phyloP scores from a whole-genome alignment of 1,139 yeast genomes.

The Saccharomyces hybrid region DNA sequence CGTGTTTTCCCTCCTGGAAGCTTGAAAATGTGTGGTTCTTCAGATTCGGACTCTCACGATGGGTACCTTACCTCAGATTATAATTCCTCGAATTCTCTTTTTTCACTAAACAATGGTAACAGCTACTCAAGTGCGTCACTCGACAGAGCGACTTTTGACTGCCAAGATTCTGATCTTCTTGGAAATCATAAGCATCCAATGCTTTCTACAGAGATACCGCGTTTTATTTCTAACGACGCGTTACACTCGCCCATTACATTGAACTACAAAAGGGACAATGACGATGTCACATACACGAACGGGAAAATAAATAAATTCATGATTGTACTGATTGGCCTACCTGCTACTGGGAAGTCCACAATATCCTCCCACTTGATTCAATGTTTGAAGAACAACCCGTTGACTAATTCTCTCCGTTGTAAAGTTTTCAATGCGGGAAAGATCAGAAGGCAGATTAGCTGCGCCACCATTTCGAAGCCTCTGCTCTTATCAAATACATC shows the following conservation, averaged over 20 bases:
- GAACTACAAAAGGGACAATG: background rate
- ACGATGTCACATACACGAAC: background rate
- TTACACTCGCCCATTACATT: background rate
- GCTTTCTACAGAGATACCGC: slow-evolving; percentile 3
- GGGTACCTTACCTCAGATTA: slow-evolving; percentile 5
- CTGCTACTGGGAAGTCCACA: slow-evolving; percentile 68
- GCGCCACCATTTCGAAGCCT: slow-evolving; percentile 16
- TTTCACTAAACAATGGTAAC: slow-evolving; percentile 7
- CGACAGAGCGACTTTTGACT: slow-evolving; percentile 11
- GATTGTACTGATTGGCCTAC: slow-evolving; percentile 56
- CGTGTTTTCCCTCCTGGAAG: background rate
- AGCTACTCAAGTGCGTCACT: slow-evolving; percentile 10
- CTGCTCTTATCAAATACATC: slow-evolving; percentile 27
- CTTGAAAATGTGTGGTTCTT: background rate
- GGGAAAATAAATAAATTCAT: slow-evolving; percentile 33
- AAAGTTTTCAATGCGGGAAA: slow-evolving; percentile 49
- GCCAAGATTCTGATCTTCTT: slow-evolving; percentile 11
- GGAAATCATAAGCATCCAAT: slow-evolving; percentile 1
- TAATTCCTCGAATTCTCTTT: slow-evolving; percentile 24
- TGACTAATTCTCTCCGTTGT: slow-evolving; percentile 23
- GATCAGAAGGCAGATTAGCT: slow-evolving; percentile 39
- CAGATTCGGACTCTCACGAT: background rate
- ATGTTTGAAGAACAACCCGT: slow-evolving; percentile 32
- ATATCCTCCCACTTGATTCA: slow-evolving; percentile 45
- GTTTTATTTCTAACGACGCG: slow-evolving; percentile 5